Conservation (phyloP, 2,329 filamentous ascomycete genomes). For the Aureobasidium sp. region DNA sequence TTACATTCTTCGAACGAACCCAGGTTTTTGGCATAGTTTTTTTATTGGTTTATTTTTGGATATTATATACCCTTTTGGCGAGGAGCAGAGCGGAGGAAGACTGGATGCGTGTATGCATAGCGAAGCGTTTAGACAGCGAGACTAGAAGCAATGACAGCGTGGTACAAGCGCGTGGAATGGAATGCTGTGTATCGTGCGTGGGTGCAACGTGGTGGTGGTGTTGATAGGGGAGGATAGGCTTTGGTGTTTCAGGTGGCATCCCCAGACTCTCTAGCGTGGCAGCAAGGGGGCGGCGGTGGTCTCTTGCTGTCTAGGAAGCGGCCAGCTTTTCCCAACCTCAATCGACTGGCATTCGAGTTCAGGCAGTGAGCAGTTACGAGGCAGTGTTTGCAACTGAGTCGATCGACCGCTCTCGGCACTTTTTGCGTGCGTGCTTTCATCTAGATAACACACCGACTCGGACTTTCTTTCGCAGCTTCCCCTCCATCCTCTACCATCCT, state of each 20-base stretch:
- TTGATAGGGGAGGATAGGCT: background rate
- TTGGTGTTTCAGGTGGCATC: background rate
- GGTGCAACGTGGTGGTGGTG: background rate
- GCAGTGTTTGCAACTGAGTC: background rate
- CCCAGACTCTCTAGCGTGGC: background rate
- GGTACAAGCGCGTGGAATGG: background rate
- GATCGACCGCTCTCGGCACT: background rate
- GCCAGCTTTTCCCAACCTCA: background rate
- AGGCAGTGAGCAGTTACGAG: background rate
- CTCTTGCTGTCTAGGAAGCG: background rate
- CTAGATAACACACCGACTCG: conserved; percentile 5
- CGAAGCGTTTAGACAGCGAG: background rate
- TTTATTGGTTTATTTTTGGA: conserved; percentile 3
- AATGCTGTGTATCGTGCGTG: background rate
- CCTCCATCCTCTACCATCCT: background rate
- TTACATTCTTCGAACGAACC: background rate
- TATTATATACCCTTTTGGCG: conserved; percentile 3
- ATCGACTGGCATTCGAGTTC: background rate
- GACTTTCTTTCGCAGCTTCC: background rate
- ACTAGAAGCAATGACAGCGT: background rate
- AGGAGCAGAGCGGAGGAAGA: background rate
- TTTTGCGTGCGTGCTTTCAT: background rate
- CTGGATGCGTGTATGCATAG: background rate
- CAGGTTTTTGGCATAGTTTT: background rate
- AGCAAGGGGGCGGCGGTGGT: background rate